Evolutionary conservation across 139 green algal genomes (phyloP).

Genomic region (Edaphochlamys debaryana): DNA sequence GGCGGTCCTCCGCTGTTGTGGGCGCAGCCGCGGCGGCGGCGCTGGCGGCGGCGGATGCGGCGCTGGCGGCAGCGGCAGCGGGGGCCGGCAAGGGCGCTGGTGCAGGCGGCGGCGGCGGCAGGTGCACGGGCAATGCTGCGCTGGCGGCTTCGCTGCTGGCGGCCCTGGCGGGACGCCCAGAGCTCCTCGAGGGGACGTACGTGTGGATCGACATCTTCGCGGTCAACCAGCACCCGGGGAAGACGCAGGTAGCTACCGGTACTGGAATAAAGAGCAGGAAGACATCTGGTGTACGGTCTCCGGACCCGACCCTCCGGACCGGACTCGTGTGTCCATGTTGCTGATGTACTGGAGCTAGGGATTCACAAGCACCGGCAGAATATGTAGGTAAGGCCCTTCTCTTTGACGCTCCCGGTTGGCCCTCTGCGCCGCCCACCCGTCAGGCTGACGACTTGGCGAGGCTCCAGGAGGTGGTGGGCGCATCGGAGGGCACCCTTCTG

Average conservation of each 20-base stretch:
- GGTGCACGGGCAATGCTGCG: background rate
- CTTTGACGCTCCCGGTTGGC: too few species aligned
- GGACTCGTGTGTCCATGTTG: too few species aligned
- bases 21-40: background rate
- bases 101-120: background rate
- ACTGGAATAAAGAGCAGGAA: background rate
- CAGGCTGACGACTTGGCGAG: constrained; percentile 33
- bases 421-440: background rate
- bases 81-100: background rate
- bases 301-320: too few species aligned
- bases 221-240: constrained; percentile 13
- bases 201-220: constrained; percentile 41
- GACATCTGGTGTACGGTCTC: too few species aligned
- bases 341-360: too few species aligned
- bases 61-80: background rate
- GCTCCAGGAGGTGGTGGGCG: constrained; percentile 38
- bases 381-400: background rate
- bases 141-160: background rate
- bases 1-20: too few species aligned
- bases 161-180: background rate
- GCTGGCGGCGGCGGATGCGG: too few species aligned
- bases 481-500: constrained; percentile 25
- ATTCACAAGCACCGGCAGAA: background rate
- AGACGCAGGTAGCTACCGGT: background rate
- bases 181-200: background rate